phyloP scores from a whole-genome alignment of 805 yeast genomes.

The Metschnikowia gelsemii region DNA sequence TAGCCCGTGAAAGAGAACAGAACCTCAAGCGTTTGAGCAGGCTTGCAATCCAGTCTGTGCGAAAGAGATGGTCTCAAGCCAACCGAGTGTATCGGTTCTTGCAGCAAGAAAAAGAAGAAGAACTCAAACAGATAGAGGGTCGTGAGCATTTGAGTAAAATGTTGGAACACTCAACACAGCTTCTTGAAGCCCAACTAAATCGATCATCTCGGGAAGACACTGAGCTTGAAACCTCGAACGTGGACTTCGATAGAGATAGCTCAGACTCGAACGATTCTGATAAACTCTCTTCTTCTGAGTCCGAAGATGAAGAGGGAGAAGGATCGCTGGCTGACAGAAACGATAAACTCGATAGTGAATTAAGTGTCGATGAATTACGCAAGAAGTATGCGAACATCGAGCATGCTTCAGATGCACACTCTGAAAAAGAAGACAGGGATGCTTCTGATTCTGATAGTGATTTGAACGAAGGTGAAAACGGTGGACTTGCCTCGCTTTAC shows the following conservation, averaged over 20 bases:
- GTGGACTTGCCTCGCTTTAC: constrained; percentile 35
- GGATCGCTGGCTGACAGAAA: neutral
- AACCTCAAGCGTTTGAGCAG: constrained; percentile 71
- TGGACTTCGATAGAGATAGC: constrained; percentile 24
- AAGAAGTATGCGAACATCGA: constrained; percentile 54
- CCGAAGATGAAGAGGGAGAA: constrained; percentile 15
- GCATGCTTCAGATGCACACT: constrained; percentile 1
- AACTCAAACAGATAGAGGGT: constrained; percentile 74
- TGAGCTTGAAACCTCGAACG: constrained; percentile 24
- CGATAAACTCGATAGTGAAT: constrained; percentile 42
- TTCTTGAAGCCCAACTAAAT: constrained; percentile 79
- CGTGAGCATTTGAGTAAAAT: constrained; percentile 84
- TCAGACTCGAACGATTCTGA: constrained; percentile 22
- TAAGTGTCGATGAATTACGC: constrained; percentile 55
- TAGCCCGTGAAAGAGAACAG: constrained; percentile 71
- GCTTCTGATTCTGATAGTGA: constrained; percentile 14
- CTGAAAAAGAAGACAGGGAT: constrained; percentile 21
- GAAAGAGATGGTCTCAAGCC: constrained; percentile 88
- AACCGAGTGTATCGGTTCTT: constrained; percentile 73
- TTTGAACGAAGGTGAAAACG: neutral
- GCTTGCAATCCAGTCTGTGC: constrained; percentile 77
- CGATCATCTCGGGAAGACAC: constrained; percentile 29
- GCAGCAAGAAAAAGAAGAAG: constrained; percentile 77
- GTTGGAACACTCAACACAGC: constrained; percentile 86
- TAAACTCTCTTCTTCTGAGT: constrained; percentile 18